Base-by-base conservation (phyloP, 73 alveolate species). In the Paramecium bursaria region DNA sequence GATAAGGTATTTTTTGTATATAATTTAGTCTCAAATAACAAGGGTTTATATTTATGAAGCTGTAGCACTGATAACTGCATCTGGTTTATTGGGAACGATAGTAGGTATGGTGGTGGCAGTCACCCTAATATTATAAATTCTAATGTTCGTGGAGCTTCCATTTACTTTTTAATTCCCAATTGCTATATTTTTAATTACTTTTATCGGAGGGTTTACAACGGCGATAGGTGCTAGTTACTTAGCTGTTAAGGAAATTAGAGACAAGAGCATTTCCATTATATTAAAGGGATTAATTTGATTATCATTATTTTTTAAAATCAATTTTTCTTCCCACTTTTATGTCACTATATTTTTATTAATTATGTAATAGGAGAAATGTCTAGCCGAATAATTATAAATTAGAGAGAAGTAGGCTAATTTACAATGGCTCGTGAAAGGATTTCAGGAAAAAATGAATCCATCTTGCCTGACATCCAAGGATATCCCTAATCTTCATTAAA, bases 11-110 rank as follows among this genome's bases (percentile, higher is more conserved):
- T n/a, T n/a, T n/a, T n/a, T n/a, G n/a, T n/a, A n/a, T n/a, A n/a
- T n/a, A n/a, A n/a, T n/a, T n/a, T n/a, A n/a, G n/a, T n/a, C n/a
- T 0, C 85, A 96, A 90, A 87, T 92, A 50, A 90, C 92, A 46
- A 92, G 99, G 49, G 91, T 95, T 23, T 96, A 95, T 86, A 86
- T 96, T 67, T 95, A 95, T 73, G 99, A 96, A 75, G 96, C 99
- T 1, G 88, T 92, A 1, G 86, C 95, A 2, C 96, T 96, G 3
- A 94, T 94, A 11, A 54, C 94, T 19, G 85, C 96, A 2, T 92
- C 98, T 48, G 90, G 93, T n/a, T 21, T 95, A 22, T 54, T 93
- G 33, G 99, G 99, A 6, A 87, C 96, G 26, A 55, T 89, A 33
- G 94, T 96, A 23, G 99, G 99, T 22, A 53, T 96, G 29, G 75